phyloP scores from a whole-genome alignment of 495 filamentous ascomycete genomes.

The Amniculicola lignicola region DNA sequence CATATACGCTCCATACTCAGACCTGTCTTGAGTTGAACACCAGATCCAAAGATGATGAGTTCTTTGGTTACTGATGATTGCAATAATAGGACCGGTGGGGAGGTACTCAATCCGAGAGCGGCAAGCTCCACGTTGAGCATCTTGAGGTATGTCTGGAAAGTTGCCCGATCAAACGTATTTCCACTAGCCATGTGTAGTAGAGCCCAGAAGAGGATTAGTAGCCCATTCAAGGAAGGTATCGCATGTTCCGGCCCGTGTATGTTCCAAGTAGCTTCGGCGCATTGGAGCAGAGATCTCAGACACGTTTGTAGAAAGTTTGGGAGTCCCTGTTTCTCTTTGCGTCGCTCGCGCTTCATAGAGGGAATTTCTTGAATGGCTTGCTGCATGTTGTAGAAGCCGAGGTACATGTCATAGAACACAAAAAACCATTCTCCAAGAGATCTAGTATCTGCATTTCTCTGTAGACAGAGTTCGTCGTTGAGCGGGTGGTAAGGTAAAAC shows the following conservation, averaged over 20 bases:
- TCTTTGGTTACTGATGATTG: constrained; percentile 2
- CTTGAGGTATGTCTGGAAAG: constrained; percentile 29
- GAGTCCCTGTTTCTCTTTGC: constrained; percentile 18
- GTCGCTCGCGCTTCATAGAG: constrained; percentile 6
- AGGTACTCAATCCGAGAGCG: background rate
- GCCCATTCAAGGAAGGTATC: background rate
- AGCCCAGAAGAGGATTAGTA: constrained; percentile 27
- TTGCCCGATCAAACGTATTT: constrained; percentile 27
- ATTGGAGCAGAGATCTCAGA: background rate
- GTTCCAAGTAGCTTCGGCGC: background rate
- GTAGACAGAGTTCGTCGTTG: constrained; percentile 58
- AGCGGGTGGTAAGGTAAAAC: constrained; percentile 58
- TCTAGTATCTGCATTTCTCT: constrained; percentile 13
- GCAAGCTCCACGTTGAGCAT: constrained; percentile 11
- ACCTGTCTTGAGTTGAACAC: constrained; percentile 52
- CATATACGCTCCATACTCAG: constrained; percentile 84
- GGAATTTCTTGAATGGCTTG: constrained; percentile 17
- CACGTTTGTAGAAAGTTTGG: constrained; percentile 4
- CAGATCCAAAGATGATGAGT: constrained; percentile 6
- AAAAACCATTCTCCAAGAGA: constrained; percentile 47
- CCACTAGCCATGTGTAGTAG: constrained; percentile 13
- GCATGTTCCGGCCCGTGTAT: background rate
- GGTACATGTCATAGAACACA: constrained; percentile 50
- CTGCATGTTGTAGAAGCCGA: constrained; percentile 45
- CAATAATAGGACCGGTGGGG: background rate